Base-by-base conservation (phyloP, 768 basidiomycete species). In the Vararia minispora region DNA sequence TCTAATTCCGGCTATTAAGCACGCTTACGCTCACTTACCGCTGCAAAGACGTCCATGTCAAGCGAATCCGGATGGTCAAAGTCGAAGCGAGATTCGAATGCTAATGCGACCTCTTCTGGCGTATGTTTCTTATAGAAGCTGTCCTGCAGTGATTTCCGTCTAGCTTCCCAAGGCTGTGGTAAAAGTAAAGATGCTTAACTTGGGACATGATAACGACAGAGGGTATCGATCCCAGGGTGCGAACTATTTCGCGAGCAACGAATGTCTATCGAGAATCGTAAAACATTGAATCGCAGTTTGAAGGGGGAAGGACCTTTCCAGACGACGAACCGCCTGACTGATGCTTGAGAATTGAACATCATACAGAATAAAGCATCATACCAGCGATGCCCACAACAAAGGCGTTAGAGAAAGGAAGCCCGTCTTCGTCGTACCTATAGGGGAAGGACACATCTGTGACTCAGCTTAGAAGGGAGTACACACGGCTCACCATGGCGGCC, bases 61-160 rank as follows among this genome's bases (percentile, higher is more conserved):
- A 98, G 81, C 3, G 91, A 79, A 58, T 86, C 76, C 9, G 94
- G 94, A 49, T 91, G 87, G 52, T 99, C 94, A 46, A 92, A 83
- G 52, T 92, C 88, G 43, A 79, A 69, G 35, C 73, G 61, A 50
- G 79, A 92, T 13, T 74, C 71, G 55, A 89, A 82, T 0, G 94
- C 94, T n/a, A 84, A 66, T 5, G 65, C 70, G 14, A 89, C 66
- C 59, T 98, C 81, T 49, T 92, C 87, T 2, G 73, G 69, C 3
- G 69, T 71, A 50, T 89, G 85, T 32, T 62, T 61, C 51, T 81
- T 87, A 63, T 99, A 99, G 61, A 98, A 99, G 54, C 86, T 87
- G 58, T 98, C 92, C 85, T 91, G 58, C 23, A 33, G 21, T 34
- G 23, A 18, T 18, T 12, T 6, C 27, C 4, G 23, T 18, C 26